A percentile compares a stretch with the other conserved stretches of the same genome.
phyloP scores from a whole-genome alignment of 179 eudicot species.

The Actinidia polygama region DNA sequence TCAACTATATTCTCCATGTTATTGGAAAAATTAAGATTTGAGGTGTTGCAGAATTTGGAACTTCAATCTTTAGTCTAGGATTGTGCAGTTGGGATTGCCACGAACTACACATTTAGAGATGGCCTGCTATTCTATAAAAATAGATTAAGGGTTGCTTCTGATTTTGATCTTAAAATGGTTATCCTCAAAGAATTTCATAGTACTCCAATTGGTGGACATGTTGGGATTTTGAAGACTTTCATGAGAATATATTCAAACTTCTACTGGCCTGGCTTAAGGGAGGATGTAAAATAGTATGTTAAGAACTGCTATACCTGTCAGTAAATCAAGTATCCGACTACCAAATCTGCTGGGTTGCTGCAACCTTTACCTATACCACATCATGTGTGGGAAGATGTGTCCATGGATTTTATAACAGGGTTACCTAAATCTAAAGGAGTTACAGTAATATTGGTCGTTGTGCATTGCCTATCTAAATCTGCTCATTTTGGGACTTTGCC shows the following conservation, averaged over 20 bases:
- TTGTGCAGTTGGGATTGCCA: too few relatives aligned
- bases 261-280: background rate
- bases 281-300: background rate
- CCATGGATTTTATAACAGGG: conserved; percentile 1
- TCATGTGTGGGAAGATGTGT: background rate
- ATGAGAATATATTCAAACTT: background rate
- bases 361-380: background rate
- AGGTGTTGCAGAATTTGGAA: too few relatives aligned
- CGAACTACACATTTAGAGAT: too few relatives aligned
- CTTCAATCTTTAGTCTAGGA: background rate
- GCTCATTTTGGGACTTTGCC: background rate
- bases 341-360: background rate
- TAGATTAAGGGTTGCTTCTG: too few relatives aligned
- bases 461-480: conserved; percentile 1
- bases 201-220: background rate
- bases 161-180: too few relatives aligned
- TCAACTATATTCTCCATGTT: background rate
- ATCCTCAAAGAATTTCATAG: background rate
- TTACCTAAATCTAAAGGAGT: background rate
- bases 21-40: too few relatives aligned
- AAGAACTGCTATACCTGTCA: background rate
- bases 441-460: background rate
- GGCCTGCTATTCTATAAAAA: too few relatives aligned
- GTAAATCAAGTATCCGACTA: background rate
- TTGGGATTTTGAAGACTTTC: background rate